Evolutionary conservation across 192 early-diverging fungal genomes (phyloP).

Genomic region (Pilobolus umbonatus): DNA sequence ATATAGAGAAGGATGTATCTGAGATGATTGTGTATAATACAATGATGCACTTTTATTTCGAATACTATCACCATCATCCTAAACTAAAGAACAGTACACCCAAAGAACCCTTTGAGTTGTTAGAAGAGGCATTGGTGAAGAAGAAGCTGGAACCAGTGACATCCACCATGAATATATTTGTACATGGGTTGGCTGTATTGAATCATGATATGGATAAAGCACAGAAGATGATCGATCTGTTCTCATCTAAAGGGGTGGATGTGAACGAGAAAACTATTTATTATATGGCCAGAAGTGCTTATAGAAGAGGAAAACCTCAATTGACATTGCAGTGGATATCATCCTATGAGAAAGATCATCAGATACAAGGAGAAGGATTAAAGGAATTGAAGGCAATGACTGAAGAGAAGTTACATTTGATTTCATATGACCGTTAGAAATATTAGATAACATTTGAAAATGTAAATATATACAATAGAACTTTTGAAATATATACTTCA

Average conservation of each 20-base stretch:
- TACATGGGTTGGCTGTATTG: constrained; percentile 24
- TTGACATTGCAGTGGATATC: constrained; percentile 13
- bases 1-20: not conserved
- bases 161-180: constrained; percentile 25
- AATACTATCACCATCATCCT: constrained; percentile 11
- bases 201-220: constrained; percentile 20
- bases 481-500: too few species aligned
- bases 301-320: not conserved
- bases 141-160: not conserved
- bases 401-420: too few species aligned
- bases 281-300: constrained; percentile 20
- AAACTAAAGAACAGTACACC: constrained; percentile 1
- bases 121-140: constrained; percentile 6
- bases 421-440: too few species aligned
- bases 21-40: constrained; percentile 18
- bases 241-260: not conserved
- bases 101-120: constrained; percentile 8
- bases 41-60: constrained; percentile 30
- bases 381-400: constrained; percentile 10
- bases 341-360: constrained; percentile 1
- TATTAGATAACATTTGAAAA: not conserved
- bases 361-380: constrained; percentile 16
- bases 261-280: constrained; percentile 24
- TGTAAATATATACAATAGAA: not conserved
- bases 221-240: constrained; percentile 12